Conservation (phyloP, 805 yeast species). For the Starmerella vaccinii region DNA sequence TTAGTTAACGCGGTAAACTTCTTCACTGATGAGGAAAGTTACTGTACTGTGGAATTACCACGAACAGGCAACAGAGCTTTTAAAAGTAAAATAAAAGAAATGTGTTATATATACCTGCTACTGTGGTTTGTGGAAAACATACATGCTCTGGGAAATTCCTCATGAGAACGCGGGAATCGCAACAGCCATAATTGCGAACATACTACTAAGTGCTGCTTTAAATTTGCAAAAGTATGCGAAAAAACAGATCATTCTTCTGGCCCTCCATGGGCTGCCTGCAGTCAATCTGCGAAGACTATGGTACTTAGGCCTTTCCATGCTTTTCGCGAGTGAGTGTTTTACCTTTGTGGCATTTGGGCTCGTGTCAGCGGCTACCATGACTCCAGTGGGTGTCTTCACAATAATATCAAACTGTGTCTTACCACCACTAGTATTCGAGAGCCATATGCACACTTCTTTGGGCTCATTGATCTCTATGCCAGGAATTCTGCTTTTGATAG, state of each 20-base stretch:
- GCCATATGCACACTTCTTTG: conserved; percentile 30
- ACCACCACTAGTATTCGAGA: conserved; percentile 41
- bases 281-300: conserved; percentile 27
- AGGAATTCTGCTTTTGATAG: conserved; percentile 37
- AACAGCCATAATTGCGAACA: conserved; percentile 30
- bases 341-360: conserved; percentile 43
- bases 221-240: conserved; percentile 37
- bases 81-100: no score
- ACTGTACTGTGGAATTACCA: no score
- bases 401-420: conserved; percentile 39
- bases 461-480: conserved; percentile 37
- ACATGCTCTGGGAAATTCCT: conserved; percentile 4
- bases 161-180: conserved; percentile 13
- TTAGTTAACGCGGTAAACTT: no score
- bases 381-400: conserved; percentile 43
- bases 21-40: no score
- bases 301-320: conserved; percentile 37
- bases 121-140: no score
- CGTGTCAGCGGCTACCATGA: conserved; percentile 40
- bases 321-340: conserved; percentile 39
- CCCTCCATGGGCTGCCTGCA: conserved; percentile 21
- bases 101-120: no score
- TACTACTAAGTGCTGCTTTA: conserved; percentile 34
- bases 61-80: no score
- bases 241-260: conserved; percentile 25